A percentile compares a stretch with the other conserved stretches of the same genome.
Conservation (phyloP, 1,284 basidiomycete genomes). For the Boletus sp. region DNA sequence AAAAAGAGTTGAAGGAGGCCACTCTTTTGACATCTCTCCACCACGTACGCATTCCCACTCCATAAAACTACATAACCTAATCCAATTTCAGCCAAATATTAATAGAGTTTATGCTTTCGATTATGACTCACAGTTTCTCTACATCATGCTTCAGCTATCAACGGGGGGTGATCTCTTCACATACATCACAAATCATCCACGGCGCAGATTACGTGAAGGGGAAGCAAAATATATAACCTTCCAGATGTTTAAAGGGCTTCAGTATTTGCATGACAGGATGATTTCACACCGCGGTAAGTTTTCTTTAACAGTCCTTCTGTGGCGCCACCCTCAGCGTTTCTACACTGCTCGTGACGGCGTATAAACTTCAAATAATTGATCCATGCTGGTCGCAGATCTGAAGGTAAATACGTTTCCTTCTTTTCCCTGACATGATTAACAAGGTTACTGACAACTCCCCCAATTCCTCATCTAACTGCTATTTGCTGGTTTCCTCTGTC, state of each 20-base stretch:
- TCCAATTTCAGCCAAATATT: conserved; percentile 64
- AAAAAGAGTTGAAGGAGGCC: conserved; percentile 72
- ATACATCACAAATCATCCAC: conserved; percentile 65
- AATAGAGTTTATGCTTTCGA: conserved; percentile 71
- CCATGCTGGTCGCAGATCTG: conserved; percentile 48
- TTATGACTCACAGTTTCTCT: conserved; percentile 61
- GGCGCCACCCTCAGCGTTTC: background rate
- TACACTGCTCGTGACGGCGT: background rate
- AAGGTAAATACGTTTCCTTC: conserved; percentile 45
- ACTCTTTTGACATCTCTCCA: conserved; percentile 62
- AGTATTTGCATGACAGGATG: conserved; percentile 68
- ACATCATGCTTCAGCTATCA: conserved; percentile 81
- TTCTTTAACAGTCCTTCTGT: background rate
- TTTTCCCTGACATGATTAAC: background rate
- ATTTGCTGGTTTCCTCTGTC: background rate
- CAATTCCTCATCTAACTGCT: background rate
- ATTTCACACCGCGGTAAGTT: conserved; percentile 76
- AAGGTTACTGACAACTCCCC: conserved; percentile 3
- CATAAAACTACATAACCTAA: background rate
- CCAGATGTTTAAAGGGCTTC: conserved; percentile 70
- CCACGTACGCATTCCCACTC: conserved; percentile 50
- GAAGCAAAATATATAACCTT: conserved; percentile 83
- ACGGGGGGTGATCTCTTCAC: conserved; percentile 86
- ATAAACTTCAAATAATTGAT: conserved; percentile 1
- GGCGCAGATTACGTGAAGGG: conserved; percentile 60